Conservation (phyloP, 306 rosid genomes). For the Begonia peltatifolia region DNA sequence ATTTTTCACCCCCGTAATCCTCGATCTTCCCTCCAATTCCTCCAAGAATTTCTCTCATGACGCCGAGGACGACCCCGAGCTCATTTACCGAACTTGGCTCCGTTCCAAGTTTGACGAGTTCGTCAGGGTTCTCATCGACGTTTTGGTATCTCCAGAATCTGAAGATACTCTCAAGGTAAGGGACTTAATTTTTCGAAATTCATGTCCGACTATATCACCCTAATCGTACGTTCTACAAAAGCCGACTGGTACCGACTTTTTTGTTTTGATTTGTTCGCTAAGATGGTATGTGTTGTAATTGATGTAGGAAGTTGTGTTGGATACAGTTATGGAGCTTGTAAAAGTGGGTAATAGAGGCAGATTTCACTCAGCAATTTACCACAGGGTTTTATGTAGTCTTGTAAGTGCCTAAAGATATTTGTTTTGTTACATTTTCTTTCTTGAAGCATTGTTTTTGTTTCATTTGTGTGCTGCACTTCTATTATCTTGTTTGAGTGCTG, state of each 20-base stretch:
- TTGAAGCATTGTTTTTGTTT: background rate
- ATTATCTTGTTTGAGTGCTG: no score
- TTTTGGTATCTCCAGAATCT: slow-evolving; percentile 30
- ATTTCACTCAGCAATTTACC: slow-evolving; percentile 67
- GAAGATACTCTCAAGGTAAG: slow-evolving; percentile 46
- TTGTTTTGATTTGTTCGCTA: background rate
- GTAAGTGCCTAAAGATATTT: slow-evolving; percentile 27
- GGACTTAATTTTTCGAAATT: background rate
- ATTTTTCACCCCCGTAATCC: slow-evolving; percentile 54
- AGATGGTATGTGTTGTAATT: background rate
- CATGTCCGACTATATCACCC: background rate
- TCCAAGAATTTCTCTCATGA: background rate
- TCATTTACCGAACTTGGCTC: slow-evolving; percentile 66
- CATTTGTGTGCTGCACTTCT: background rate
- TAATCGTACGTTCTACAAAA: background rate
- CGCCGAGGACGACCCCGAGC: slow-evolving; percentile 29
- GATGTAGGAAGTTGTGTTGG: slow-evolving; percentile 58
- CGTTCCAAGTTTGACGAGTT: slow-evolving; percentile 77
- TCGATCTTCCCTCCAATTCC: slow-evolving; percentile 39
- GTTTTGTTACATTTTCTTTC: background rate
- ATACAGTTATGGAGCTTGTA: slow-evolving; percentile 75
- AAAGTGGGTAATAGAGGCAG: slow-evolving; percentile 49
- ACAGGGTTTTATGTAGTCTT: slow-evolving; percentile 43
- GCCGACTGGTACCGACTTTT: background rate
- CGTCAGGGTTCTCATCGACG: slow-evolving; percentile 35